A percentile compares a stretch with the other conserved stretches of the same genome.
Conservation (phyloP, 805 yeast genomes). For the Zygosaccharomyces rouxii region DNA sequence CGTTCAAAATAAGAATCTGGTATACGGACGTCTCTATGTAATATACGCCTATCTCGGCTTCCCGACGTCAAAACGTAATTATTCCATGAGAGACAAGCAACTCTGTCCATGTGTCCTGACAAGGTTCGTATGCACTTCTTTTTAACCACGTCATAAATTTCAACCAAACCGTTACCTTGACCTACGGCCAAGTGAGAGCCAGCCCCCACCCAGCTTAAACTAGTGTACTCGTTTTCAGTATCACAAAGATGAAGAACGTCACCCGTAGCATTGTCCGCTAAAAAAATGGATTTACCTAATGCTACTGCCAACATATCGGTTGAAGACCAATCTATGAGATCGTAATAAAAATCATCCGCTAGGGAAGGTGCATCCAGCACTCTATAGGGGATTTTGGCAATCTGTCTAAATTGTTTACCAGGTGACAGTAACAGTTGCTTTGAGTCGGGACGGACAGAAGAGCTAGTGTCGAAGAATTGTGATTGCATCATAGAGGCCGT, state of each 20-base stretch:
- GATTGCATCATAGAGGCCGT: slow-evolving; percentile 63
- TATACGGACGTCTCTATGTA: slow-evolving; percentile 87
- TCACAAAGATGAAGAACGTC: slow-evolving; percentile 78
- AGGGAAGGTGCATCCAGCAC: slow-evolving; percentile 95
- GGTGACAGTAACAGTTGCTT: slow-evolving; percentile 79
- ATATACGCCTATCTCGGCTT: slow-evolving; percentile 73
- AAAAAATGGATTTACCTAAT: slow-evolving; percentile 76
- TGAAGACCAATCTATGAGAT: slow-evolving; percentile 93
- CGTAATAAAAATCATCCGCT: slow-evolving; percentile 89
- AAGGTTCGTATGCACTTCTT: slow-evolving; percentile 80
- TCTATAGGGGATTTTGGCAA: slow-evolving; percentile 83
- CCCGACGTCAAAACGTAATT: slow-evolving; percentile 86
- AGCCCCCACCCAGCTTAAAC: slow-evolving; percentile 88
- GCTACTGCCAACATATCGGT: slow-evolving; percentile 89
- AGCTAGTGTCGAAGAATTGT: slow-evolving; percentile 56
- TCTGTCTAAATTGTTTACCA: slow-evolving; percentile 68
- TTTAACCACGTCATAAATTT: slow-evolving; percentile 89
- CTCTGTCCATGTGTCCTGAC: slow-evolving; percentile 86
- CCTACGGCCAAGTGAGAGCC: slow-evolving; percentile 96
- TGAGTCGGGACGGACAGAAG: slow-evolving; percentile 87
- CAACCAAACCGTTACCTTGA: slow-evolving; percentile 78
- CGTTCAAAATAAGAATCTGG: slow-evolving; percentile 75
- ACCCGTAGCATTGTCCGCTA: slow-evolving; percentile 87
- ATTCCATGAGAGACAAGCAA: slow-evolving; percentile 90
- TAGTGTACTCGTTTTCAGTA: slow-evolving; percentile 70